Conservation (phyloP, 2,329 filamentous ascomycete species). For the Dryadomyces quercivorus region DNA sequence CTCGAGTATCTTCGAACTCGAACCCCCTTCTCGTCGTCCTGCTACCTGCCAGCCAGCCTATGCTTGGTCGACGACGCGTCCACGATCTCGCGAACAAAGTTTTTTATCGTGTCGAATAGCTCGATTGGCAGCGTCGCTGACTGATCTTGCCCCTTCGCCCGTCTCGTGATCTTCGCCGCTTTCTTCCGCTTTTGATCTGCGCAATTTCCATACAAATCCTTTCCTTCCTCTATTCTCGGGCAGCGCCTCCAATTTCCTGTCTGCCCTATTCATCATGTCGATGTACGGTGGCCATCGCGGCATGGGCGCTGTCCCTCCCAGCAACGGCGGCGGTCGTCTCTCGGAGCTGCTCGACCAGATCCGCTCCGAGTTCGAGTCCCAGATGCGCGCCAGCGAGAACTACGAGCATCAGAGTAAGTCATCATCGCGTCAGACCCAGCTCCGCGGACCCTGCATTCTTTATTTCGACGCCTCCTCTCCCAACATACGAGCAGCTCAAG, state of each 20-base stretch:
- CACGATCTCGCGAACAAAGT: neutral
- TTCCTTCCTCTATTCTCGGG: neutral
- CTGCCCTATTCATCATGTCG: conserved; percentile 33
- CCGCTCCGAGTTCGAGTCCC: conserved; percentile 79
- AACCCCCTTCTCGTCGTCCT: neutral
- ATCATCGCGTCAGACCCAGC: neutral
- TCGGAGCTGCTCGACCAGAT: conserved; percentile 88
- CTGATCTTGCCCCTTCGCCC: neutral
- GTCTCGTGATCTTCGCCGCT: neutral
- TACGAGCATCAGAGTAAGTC: conserved; percentile 86
- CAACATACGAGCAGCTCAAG: neutral
- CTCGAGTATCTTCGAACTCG: neutral
- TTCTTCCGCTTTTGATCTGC: neutral
- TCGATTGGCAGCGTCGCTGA: neutral
- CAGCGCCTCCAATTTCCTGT: neutral
- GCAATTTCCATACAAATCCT: neutral
- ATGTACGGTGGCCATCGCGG: conserved; percentile 83
- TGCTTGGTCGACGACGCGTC: neutral
- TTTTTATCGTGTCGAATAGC: neutral
- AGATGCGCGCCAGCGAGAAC: conserved; percentile 68
- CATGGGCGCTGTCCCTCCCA: conserved; percentile 56
- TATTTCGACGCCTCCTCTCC: neutral
- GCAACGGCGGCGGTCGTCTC: conserved; percentile 48
- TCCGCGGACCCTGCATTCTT: neutral
- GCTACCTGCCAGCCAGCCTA: neutral